Evolutionary conservation across 306 rosid species (phyloP), one percentile per base, ranked within the genome.

Genomic region (Pterocarpus santalinus): DNA sequence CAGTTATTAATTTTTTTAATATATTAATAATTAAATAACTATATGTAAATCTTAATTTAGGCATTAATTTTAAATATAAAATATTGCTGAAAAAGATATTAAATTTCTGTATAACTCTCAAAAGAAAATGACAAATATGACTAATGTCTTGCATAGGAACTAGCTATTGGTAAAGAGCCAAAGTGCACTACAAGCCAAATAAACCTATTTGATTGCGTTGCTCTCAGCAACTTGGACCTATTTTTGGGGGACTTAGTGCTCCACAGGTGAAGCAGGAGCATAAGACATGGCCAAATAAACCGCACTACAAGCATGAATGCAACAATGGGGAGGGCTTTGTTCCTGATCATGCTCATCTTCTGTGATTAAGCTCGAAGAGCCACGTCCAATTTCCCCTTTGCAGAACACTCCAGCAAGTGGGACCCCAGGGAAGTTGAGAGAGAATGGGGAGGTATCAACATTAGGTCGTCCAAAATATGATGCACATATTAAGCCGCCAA

Each of bases 241-340:
- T 36, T 65, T 6, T 41, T 9, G 28, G 7, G 33, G 14, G 28
- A 32, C 1, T 73, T 57, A 16, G 0, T 38, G n/a, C 3, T 28
- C 11, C n/a, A 34, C 5, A 13, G 15, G 8, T 51, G 82, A 36
- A 51, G 79, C 30, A 68, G 80, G 86, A 73, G 32, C 38, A 69
- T 46, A 79, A 13, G 83, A 75, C 44, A 87, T 61, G 16, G 39
- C 88, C 55, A 87, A 52, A 80, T 82, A 76, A 17, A 87, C 85
- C 2, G 88, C 62, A 61, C 88, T 77, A 46, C 33, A 76, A 10
- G 75, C 76, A 76, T 82, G 88, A 22, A 73, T 36, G 28, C 43
- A 75, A 36, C 85, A 69, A 72, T 55, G 78, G 44, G 56, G 17
- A 33, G 67, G 63, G 17, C 47, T 13, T 5, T 34, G 65, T 10